Base-by-base conservation (phyloP, 2,329 filamentous ascomycete genomes). In the Pseudogymnoascus sp. region DNA sequence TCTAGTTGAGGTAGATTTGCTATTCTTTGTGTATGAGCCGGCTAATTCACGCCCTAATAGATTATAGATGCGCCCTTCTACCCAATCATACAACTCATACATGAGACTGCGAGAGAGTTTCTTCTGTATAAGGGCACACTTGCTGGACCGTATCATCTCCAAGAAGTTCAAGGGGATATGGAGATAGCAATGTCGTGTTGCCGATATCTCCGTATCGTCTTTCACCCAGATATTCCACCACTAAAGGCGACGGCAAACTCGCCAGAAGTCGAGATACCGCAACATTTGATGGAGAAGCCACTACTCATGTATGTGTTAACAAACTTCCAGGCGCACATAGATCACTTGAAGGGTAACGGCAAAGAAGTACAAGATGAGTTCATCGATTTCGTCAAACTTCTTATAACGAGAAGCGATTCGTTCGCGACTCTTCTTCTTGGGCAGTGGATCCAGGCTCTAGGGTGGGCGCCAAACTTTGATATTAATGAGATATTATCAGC, bases 81-180 rank as follows among this genome's bases (percentile, higher is more conserved):
- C 14, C 6, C 3, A 35, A 61, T 30, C 4, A 37, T 62, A 14
- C 60, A 62, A 37, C 36, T 60, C 22, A 38, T 62, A 30, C 60
- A 62, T 50, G 57, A 62, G 14, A 62, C 60, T 14, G 38, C 58
- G 1, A 28, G 60, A 54, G 60, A 62, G 22, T 62, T 62, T 14
- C 28, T 62, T 18, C 22, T 62, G 2, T 18, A 59, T 22, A 6
- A 39, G 28, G 43, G 30, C n/a, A 50, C 30, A 30, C 25, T 11
- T 6, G 43, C 43, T 2, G 43, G 1, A 6, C 25, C 25, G 2
- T 50, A 50, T 11, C 14, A 30, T 14, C 43, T 50, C 2, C 14
- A 30, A 6, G 25, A 50, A 16, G 14, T 30, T 30, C 25, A 30
- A 30, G 43, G 43, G 2, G 43, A 30, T 18, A 30, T 6, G 25